Conservation (phyloP, 202 grass and related monocot species). For the Bolboschoenoplectus hybrid region DNA sequence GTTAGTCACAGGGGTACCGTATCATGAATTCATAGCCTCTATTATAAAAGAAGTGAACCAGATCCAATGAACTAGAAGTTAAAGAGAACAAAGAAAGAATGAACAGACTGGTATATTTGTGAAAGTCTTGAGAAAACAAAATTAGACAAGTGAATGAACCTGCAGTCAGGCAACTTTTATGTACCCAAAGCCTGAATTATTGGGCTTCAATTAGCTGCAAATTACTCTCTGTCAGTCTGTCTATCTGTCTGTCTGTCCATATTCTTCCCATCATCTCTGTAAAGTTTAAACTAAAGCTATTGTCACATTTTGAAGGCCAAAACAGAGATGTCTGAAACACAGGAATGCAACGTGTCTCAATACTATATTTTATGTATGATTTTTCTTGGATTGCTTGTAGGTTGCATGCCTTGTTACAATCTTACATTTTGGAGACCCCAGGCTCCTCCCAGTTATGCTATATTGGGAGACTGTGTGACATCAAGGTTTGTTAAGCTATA, state of each 20-base stretch:
- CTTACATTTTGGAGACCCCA: slow-evolving; percentile 98
- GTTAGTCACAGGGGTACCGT: background rate
- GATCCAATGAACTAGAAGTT: background rate
- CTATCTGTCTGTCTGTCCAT: background rate
- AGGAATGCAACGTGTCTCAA: background rate
- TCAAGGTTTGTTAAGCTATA: slow-evolving; percentile 60
- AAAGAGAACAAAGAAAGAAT: slow-evolving; percentile 8
- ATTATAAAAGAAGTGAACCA: background rate
- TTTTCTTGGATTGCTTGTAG: slow-evolving; percentile 49
- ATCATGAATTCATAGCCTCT: background rate
- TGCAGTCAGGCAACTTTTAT: background rate
- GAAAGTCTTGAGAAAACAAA: background rate
- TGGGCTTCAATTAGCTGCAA: background rate
- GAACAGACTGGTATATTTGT: background rate
- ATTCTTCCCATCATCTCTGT: background rate
- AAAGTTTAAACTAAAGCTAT: background rate
- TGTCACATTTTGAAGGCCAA: background rate
- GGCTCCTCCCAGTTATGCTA: slow-evolving; percentile 93
- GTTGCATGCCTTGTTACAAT: slow-evolving; percentile 74
- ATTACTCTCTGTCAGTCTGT: background rate
- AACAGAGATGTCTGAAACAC: background rate
- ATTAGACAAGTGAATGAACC: background rate
- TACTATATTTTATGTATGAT: background rate
- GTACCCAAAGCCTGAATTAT: background rate
- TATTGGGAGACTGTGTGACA: slow-evolving; percentile 95